These are phyloP conservation scores for Clausena lansium DNA, from an alignment of 345 rosid species.

Conservation along the genomic window DNA sequence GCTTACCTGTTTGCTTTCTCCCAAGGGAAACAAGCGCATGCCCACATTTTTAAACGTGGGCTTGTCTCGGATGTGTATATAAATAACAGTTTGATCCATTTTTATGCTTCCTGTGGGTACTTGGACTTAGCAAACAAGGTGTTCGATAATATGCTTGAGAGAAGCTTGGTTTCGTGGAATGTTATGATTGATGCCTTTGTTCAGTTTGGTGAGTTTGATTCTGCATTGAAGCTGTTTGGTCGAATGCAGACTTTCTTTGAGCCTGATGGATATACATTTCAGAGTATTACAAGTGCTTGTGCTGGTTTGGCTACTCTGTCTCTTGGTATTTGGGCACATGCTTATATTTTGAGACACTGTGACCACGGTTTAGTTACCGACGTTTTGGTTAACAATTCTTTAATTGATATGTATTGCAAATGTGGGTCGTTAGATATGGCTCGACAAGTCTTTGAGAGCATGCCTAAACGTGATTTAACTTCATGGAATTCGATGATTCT, in stretches of 20 bases:
- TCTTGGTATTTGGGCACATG: constrained; percentile 72
- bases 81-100: constrained; percentile 75
- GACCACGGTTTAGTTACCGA: constrained; percentile 29
- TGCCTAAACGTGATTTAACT: constrained; percentile 56
- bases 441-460: constrained; percentile 55
- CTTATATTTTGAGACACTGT: constrained; percentile 46
- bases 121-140: constrained; percentile 50
- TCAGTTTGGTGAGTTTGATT: constrained; percentile 51
- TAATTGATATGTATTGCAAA: constrained; percentile 84
- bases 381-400: constrained; percentile 58
- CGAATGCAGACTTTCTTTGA: constrained; percentile 45
- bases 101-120: constrained; percentile 65
- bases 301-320: constrained; percentile 68
- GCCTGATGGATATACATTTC: constrained; percentile 75
- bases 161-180: constrained; percentile 80
- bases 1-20: constrained; percentile 58
- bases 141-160: constrained; percentile 61
- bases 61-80: constrained; percentile 60
- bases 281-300: constrained; percentile 65
- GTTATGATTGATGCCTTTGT: constrained; percentile 69
- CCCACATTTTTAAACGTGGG: constrained; percentile 63
- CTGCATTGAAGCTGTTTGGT: constrained; percentile 49
- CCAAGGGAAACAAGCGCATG: constrained; percentile 73
- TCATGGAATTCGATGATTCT: constrained; percentile 82
- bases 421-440: constrained; percentile 65